These are phyloP conservation scores for Amborella trichopoda DNA, from an alignment of 164 flowering plant genomes.

Conservation along the genomic window DNA sequence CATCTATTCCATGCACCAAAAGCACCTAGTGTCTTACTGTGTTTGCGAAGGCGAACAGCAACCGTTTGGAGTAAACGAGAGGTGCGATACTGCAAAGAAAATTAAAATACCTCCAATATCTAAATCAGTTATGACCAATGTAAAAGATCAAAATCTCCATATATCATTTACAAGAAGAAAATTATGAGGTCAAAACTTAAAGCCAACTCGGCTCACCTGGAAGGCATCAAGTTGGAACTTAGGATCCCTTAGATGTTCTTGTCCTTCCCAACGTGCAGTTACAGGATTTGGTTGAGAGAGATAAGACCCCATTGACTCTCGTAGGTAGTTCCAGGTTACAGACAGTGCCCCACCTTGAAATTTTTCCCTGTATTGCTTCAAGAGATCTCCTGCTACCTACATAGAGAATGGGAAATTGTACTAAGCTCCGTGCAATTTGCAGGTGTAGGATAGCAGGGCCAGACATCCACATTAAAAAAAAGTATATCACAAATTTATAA, in stretches of 20 bases:
- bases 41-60: constrained; percentile 68
- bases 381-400: constrained; percentile 78
- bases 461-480: background rate
- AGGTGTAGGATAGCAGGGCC: background rate
- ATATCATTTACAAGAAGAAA: too few relatives aligned
- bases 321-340: constrained; percentile 89
- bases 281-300: constrained; percentile 95
- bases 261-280: constrained; percentile 90
- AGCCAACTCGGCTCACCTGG: too few relatives aligned
- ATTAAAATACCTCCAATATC: background rate
- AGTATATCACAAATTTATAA: background rate
- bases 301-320: constrained; percentile 83
- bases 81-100: constrained; percentile 65
- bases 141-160: too few relatives aligned
- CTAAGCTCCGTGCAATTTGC: too few relatives aligned
- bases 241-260: constrained; percentile 82
- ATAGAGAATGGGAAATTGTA: constrained; percentile 1
- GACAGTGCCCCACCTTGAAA: constrained; percentile 82
- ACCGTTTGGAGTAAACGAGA: constrained; percentile 88
- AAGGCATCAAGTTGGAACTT: constrained; percentile 92
- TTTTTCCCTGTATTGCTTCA: constrained; percentile 84
- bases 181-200: too few relatives aligned
- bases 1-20: constrained; percentile 99
- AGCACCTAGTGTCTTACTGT: constrained; percentile 67
- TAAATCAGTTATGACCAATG: too few relatives aligned